Evolutionary conservation across 768 basidiomycete species (phyloP).

Genomic region (Auriculariales sp.): DNA sequence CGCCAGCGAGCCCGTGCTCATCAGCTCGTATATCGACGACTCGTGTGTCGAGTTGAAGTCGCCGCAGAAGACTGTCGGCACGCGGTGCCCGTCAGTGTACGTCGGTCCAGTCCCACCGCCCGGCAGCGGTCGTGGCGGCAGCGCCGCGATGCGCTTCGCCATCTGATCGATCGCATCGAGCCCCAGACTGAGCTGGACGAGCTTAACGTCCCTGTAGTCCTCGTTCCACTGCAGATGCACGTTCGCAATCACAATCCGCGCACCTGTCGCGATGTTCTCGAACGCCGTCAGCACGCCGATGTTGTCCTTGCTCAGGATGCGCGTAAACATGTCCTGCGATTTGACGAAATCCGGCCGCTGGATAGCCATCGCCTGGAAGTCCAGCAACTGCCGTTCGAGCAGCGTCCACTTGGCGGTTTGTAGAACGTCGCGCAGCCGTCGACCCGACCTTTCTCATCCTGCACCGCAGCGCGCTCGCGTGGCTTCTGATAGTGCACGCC

Average conservation of each 20-base stretch:
- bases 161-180: conserved; percentile 90
- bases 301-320: conserved; percentile 87
- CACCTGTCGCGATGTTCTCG: conserved; percentile 77
- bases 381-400: conserved; percentile 85
- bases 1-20: conserved; percentile 54
- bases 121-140: conserved; percentile 40
- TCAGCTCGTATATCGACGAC: conserved; percentile 85
- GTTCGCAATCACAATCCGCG: conserved; percentile 80
- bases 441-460: conserved; percentile 70
- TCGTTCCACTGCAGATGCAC: conserved; percentile 91
- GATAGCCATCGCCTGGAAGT: conserved; percentile 87
- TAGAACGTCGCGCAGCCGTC: conserved; percentile 97
- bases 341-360: conserved; percentile 89
- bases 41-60: conserved; percentile 86
- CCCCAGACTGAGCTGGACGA: conserved; percentile 87
- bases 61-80: conserved; percentile 84
- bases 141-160: conserved; percentile 65
- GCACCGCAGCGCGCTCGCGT: conserved; percentile 84
- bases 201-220: conserved; percentile 86
- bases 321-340: conserved; percentile 99
- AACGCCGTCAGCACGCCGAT: conserved; percentile 78
- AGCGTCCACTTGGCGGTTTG: conserved; percentile 84
- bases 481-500: conserved; percentile 88
- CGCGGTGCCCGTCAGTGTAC: conserved; percentile 76
- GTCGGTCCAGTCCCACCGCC: conserved; percentile 23